Evolutionary conservation across 2,329 filamentous ascomycete species (phyloP).

Genomic region (Aspergillus sp.): DNA sequence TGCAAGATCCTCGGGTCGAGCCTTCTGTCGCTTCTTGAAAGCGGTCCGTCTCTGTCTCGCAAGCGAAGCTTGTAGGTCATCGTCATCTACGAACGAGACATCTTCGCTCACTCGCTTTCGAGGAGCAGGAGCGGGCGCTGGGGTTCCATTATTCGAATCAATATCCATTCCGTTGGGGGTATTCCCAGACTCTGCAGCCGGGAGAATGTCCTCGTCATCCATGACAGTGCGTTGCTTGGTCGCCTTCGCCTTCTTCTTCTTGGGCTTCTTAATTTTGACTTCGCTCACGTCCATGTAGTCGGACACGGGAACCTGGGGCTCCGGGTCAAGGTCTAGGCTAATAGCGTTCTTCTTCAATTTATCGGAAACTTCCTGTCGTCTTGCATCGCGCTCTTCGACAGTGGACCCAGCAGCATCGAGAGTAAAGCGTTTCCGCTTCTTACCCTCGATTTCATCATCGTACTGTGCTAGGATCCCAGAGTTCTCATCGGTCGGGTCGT

Average conservation of each 20-base stretch:
- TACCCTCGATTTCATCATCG: slow-evolving; percentile 88
- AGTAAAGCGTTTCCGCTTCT: slow-evolving; percentile 81
- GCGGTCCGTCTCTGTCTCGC: slow-evolving; percentile 74
- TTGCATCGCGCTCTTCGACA: slow-evolving; percentile 54
- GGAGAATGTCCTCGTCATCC: slow-evolving; percentile 53
- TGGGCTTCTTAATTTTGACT: slow-evolving; percentile 89
- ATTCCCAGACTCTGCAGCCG: slow-evolving; percentile 25
- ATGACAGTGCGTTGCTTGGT: slow-evolving; percentile 57
- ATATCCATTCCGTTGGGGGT: slow-evolving; percentile 60
- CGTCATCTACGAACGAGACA: slow-evolving; percentile 74
- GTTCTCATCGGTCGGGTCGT: slow-evolving; percentile 70
- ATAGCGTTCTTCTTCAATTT: slow-evolving; percentile 61
- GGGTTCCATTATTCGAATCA: slow-evolving; percentile 46
- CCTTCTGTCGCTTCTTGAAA: slow-evolving; percentile 85
- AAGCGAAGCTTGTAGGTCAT: slow-evolving; percentile 80
- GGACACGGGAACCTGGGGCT: slow-evolving; percentile 57
- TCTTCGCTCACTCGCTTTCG: slow-evolving; percentile 61
- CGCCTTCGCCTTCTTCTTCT: slow-evolving; percentile 72
- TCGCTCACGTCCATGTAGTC: slow-evolving; percentile 84
- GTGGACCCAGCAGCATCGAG: slow-evolving; percentile 69
- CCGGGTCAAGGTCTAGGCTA: slow-evolving; percentile 60
- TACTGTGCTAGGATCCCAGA: slow-evolving; percentile 76
- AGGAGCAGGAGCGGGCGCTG: slow-evolving; percentile 27
- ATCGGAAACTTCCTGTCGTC: slow-evolving; percentile 46
- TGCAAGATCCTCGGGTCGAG: slow-evolving; percentile 77